Conservation (phyloP, 352 stramenopile genomes). For the Pythium phragmitis region DNA sequence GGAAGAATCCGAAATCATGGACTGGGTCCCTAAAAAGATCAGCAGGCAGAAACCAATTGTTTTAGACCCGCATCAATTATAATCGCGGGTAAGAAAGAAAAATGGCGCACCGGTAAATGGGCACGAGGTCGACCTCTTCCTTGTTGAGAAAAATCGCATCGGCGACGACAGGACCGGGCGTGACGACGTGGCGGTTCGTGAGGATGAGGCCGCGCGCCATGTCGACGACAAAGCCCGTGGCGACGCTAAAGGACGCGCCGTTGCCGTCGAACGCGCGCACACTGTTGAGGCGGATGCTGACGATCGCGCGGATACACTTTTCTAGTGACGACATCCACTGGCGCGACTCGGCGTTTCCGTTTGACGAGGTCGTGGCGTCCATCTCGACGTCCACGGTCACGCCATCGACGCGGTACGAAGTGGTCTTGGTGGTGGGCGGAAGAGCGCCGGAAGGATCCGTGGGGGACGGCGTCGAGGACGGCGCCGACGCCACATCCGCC, state of each 20-base stretch:
- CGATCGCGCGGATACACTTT: constrained; percentile 73
- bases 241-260: constrained; percentile 81
- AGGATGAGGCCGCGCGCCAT: constrained; percentile 85
- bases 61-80: not conserved
- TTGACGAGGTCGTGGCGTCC: constrained; percentile 18
- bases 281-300: constrained; percentile 85
- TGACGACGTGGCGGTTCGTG: constrained; percentile 93
- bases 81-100: not conserved
- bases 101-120: constrained; percentile 74
- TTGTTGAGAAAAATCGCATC: constrained; percentile 94
- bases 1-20: constrained; percentile 92
- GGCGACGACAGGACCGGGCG: constrained; percentile 79
- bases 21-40: constrained; percentile 71
- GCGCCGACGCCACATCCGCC: not conserved
- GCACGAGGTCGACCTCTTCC: constrained; percentile 89
- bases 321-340: constrained; percentile 74
- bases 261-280: constrained; percentile 89
- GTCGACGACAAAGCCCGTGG: constrained; percentile 92
- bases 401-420: constrained; percentile 33
- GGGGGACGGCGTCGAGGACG: not conserved
- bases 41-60: constrained; percentile 2
- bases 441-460: not conserved
- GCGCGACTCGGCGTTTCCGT: constrained; percentile 50
- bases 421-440: constrained; percentile 15
- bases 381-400: constrained; percentile 44